phyloP scores from a whole-genome alignment of 345 rosid species.

The Melaleuca quinquenervia region DNA sequence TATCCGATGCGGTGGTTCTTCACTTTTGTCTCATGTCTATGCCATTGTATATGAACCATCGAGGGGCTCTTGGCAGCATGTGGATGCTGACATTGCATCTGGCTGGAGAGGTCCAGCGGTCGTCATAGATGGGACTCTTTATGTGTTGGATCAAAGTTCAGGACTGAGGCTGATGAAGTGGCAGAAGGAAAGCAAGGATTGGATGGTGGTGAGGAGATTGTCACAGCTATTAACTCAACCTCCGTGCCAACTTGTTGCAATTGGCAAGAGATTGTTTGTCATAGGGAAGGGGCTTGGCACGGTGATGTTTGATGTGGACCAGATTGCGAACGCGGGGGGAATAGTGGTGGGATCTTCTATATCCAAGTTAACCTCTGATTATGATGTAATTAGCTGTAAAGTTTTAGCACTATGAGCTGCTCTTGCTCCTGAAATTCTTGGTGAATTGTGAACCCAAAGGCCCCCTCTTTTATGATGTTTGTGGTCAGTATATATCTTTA shows the following conservation, averaged over 20 bases:
- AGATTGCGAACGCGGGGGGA: slow-evolving; percentile 35
- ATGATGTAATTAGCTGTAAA: slow-evolving; percentile 41
- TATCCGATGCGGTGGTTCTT: slow-evolving; percentile 30
- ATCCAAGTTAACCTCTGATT: slow-evolving; percentile 31
- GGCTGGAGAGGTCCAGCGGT: slow-evolving; percentile 89
- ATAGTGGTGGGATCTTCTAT: slow-evolving; percentile 61
- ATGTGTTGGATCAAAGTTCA: slow-evolving; percentile 63
- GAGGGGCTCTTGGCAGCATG: slow-evolving; percentile 44
- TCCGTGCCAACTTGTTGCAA: slow-evolving; percentile 58
- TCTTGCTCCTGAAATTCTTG: neutral
- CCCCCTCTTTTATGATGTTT: neutral
- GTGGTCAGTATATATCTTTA: neutral
- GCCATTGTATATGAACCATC: slow-evolving; percentile 39
- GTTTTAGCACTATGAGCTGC: slow-evolving; percentile 35
- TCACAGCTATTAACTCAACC: slow-evolving; percentile 49
- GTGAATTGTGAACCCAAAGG: neutral
- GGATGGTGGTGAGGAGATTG: slow-evolving; percentile 63
- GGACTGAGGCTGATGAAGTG: slow-evolving; percentile 70
- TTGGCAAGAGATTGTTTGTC: slow-evolving; percentile 47
- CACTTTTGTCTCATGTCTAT: slow-evolving; percentile 16
- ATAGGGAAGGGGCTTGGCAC: slow-evolving; percentile 68
- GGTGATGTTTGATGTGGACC: slow-evolving; percentile 44
- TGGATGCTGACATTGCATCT: slow-evolving; percentile 47
- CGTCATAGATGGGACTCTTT: slow-evolving; percentile 46
- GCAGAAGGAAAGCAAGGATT: slow-evolving; percentile 41